These are phyloP conservation scores for Pythium grandisporangium DNA, from an alignment of 352 stramenopile genomes.

Conservation along the genomic window DNA sequence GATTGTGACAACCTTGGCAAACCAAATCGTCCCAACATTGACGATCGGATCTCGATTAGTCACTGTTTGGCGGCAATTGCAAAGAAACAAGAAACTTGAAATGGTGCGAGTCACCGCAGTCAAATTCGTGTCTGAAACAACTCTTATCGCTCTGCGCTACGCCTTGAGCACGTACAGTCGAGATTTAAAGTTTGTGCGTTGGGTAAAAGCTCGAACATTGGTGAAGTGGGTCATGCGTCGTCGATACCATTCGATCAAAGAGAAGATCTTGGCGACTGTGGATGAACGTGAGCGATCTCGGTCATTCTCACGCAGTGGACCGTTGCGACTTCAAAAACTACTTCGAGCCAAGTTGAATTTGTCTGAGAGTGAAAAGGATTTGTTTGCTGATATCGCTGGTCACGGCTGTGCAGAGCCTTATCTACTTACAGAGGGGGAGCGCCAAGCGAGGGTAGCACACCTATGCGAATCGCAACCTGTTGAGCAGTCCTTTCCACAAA, in stretches of 20 bases:
- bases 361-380: slow-evolving; percentile 36
- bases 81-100: slow-evolving; percentile 33
- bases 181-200: slow-evolving; percentile 35
- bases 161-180: slow-evolving; percentile 19
- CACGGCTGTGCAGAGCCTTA: too few relatives aligned
- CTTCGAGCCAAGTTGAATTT: slow-evolving; percentile 22
- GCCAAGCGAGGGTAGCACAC: too few relatives aligned
- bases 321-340: slow-evolving; percentile 34
- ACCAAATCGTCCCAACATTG: slow-evolving; percentile 50
- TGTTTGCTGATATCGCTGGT: slow-evolving; percentile 33
- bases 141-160: slow-evolving; percentile 21
- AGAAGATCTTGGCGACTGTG: slow-evolving; percentile 28
- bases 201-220: slow-evolving; percentile 30
- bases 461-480: too few relatives aligned
- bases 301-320: slow-evolving; percentile 37
- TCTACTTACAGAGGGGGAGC: too few relatives aligned
- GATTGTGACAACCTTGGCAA: slow-evolving; percentile 31
- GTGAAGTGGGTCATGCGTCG: slow-evolving; percentile 35
- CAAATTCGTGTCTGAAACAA: slow-evolving; percentile 22
- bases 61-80: slow-evolving; percentile 44
- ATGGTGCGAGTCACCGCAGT: slow-evolving; percentile 16
- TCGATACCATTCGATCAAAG: slow-evolving; percentile 32
- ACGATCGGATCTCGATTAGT: slow-evolving; percentile 56
- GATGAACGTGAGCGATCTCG: slow-evolving; percentile 48
- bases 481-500: too few relatives aligned